These are phyloP conservation scores for Monosporascus sp. DNA, from an alignment of 2,329 filamentous ascomycete genomes.

Conservation along the genomic window DNA sequence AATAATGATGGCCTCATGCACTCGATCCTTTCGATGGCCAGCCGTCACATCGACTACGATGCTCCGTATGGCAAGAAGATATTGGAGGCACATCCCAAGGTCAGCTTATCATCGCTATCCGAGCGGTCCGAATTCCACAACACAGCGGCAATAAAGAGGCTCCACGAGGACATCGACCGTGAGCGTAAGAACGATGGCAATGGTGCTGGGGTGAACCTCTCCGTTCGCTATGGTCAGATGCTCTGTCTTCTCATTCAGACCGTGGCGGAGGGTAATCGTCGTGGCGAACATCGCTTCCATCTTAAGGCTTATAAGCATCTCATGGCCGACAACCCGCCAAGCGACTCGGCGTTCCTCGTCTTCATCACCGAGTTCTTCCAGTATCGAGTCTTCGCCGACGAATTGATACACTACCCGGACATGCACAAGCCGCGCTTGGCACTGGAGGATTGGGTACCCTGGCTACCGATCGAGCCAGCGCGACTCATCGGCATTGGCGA, in stretches of 20 bases:
- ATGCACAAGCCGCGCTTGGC: slow-evolving; percentile 31
- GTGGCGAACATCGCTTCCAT: slow-evolving; percentile 73
- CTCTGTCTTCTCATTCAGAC: slow-evolving; percentile 56
- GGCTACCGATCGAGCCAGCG: slow-evolving; percentile 38
- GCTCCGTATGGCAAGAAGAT: slow-evolving; percentile 51
- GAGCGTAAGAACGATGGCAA: slow-evolving; percentile 34
- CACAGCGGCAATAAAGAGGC: slow-evolving; percentile 46
- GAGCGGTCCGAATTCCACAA: slow-evolving; percentile 51
- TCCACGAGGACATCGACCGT: slow-evolving; percentile 41
- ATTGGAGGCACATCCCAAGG: slow-evolving; percentile 42
- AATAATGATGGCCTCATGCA: slow-evolving; percentile 83
- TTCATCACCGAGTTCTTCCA: slow-evolving; percentile 76
- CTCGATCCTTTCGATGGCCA: slow-evolving; percentile 77
- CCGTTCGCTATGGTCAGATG: slow-evolving; percentile 57
- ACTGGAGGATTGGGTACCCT: slow-evolving; percentile 39
- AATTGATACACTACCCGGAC: slow-evolving; percentile 48
- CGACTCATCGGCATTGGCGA: slow-evolving; percentile 77
- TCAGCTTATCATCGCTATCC: slow-evolving; percentile 40
- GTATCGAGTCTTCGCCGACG: slow-evolving; percentile 69
- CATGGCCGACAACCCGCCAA: slow-evolving; percentile 55
- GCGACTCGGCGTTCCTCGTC: slow-evolving; percentile 58
- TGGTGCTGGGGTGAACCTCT: slow-evolving; percentile 38
- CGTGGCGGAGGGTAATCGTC: slow-evolving; percentile 48
- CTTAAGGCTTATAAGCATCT: slow-evolving; percentile 70
- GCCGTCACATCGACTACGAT: slow-evolving; percentile 64